These are phyloP conservation scores for Boletus coccyginus DNA, from an alignment of 768 basidiomycete genomes.

Conservation along the genomic window DNA sequence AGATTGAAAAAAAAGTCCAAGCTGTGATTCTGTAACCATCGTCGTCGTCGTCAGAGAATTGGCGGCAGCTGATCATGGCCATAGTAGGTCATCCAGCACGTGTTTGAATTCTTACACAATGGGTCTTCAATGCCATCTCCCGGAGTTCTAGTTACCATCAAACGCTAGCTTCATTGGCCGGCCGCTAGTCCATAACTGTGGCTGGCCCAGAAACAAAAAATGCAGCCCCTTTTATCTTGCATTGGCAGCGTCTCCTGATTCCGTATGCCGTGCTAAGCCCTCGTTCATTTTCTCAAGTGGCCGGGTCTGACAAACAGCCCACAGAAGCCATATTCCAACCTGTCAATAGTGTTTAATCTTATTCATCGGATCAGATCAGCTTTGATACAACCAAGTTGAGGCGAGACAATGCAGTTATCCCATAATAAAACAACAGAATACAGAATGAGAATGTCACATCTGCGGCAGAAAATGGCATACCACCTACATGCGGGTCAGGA, in stretches of 20 bases:
- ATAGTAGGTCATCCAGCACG: too few relatives aligned
- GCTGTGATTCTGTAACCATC: too few relatives aligned
- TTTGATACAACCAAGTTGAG: too few relatives aligned
- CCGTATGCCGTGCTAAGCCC: neutral
- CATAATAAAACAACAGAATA: neutral
- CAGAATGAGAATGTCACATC: neutral
- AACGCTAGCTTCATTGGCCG: too few relatives aligned
- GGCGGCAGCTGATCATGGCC: too few relatives aligned
- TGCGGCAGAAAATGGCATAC: too few relatives aligned
- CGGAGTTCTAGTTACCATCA: neutral
- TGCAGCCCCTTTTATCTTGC: neutral
- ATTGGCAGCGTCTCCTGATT: neutral
- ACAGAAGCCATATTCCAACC: too few relatives aligned
- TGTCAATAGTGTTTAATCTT: too few relatives aligned
- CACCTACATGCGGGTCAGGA: neutral
- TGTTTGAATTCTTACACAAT: neutral
- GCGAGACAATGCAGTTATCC: neutral
- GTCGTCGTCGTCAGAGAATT: too few relatives aligned
- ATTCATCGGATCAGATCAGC: neutral
- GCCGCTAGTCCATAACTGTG: neutral
- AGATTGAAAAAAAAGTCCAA: too few relatives aligned
- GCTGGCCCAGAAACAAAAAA: neutral
- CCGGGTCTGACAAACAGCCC: too few relatives aligned
- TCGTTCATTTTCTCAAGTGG: slow-evolving; percentile 9
- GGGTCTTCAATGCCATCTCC: neutral